Percentiles rank a stretch among this genome's conserved stretches.
Evolutionary conservation across 2,329 filamentous ascomycete species (phyloP).

Genomic region (Diaporthe citrichinensis): DNA sequence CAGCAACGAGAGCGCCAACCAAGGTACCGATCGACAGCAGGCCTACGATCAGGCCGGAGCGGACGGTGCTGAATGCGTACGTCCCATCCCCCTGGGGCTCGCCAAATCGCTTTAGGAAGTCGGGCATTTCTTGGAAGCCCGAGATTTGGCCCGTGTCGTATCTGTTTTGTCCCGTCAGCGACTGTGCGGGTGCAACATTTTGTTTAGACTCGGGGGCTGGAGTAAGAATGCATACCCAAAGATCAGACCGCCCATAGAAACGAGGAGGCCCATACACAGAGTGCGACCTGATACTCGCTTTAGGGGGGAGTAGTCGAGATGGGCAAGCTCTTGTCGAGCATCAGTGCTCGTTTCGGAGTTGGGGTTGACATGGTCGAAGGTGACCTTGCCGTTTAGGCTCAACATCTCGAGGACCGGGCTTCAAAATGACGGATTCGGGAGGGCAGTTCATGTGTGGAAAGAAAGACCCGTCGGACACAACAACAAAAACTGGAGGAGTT

Average conservation of each 20-base stretch:
- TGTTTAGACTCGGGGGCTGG: background rate
- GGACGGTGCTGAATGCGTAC: constrained; percentile 63
- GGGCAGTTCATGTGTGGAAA: background rate
- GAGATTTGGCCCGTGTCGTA: constrained; percentile 69
- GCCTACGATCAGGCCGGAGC: constrained; percentile 71
- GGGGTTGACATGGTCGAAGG: constrained; percentile 61
- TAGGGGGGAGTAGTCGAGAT: constrained; percentile 61
- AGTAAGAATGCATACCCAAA: constrained; percentile 48
- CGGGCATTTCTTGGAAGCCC: constrained; percentile 70
- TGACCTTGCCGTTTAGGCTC: constrained; percentile 46
- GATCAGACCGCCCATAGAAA: constrained; percentile 62
- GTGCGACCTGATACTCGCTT: constrained; percentile 56
- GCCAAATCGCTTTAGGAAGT: constrained; percentile 68
- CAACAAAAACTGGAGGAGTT: background rate
- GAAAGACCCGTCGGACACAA: background rate
- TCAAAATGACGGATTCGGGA: background rate
- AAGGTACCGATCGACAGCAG: constrained; percentile 73
- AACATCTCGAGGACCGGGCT: constrained; percentile 31
- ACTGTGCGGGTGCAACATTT: background rate
- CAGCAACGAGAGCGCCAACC: constrained; percentile 71
- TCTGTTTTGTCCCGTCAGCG: constrained; percentile 51
- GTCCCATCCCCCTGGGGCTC: constrained; percentile 55
- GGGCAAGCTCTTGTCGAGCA: constrained; percentile 52
- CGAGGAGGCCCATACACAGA: constrained; percentile 55
- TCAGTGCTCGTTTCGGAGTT: constrained; percentile 53